These are phyloP conservation scores for Urochloa ruziziensis DNA, from an alignment of 176 grass and related monocot species.

Conservation along the genomic window DNA sequence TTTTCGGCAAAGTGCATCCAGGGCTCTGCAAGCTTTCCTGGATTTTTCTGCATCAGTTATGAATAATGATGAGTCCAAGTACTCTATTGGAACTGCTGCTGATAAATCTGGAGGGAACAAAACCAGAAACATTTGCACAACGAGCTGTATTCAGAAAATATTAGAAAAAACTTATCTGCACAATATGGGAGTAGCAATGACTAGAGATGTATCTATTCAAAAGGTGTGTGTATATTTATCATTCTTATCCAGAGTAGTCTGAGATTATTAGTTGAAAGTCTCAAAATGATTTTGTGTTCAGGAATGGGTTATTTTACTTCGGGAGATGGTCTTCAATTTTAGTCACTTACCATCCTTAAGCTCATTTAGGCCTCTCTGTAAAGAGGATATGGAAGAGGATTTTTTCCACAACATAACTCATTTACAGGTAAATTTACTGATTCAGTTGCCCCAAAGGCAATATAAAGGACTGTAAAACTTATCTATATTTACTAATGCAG, in stretches of 20 bases:
- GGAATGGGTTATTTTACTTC: constrained; percentile 91
- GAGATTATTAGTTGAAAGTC: background rate
- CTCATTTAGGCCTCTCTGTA: constrained; percentile 76
- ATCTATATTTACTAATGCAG: constrained; percentile 52
- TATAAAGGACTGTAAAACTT: background rate
- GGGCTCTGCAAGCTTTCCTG: constrained; percentile 74
- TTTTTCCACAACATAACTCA: constrained; percentile 95
- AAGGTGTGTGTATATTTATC: constrained; percentile 52
- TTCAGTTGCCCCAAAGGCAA: background rate
- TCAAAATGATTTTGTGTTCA: constrained; percentile 38
- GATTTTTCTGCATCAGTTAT: constrained; percentile 59
- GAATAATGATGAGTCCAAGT: constrained; percentile 47
- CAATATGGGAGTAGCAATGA: constrained; percentile 82
- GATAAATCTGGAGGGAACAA: constrained; percentile 16
- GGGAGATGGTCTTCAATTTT: constrained; percentile 81
- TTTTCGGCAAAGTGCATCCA: constrained; percentile 91
- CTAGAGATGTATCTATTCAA: constrained; percentile 74
- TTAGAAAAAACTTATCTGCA: constrained; percentile 74
- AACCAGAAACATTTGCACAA: constrained; percentile 48
- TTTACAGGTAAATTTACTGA: constrained; percentile 76
- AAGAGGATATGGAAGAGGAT: constrained; percentile 81
- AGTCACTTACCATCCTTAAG: constrained; percentile 57
- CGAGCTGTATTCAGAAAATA: constrained; percentile 57
- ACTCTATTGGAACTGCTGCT: constrained; percentile 20
- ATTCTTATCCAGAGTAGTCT: constrained; percentile 9